Percentiles rank a stretch among this genome's conserved stretches.
phyloP scores from a whole-genome alignment of 2,329 filamentous ascomycete genomes.

The Claviceps sorghi region DNA sequence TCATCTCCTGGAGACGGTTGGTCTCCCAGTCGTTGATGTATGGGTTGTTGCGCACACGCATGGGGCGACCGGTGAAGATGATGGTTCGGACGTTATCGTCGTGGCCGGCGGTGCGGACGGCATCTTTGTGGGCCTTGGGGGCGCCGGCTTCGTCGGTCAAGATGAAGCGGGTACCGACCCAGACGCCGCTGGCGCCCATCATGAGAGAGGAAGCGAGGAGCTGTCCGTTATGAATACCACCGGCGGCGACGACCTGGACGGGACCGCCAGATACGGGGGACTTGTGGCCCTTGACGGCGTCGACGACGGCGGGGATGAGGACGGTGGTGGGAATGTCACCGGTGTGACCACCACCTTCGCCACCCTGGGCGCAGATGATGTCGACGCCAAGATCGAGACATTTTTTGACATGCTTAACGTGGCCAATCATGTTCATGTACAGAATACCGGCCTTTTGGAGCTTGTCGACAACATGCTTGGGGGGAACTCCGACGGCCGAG shows the following conservation, averaged over 20 bases:
- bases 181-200: slow-evolving; percentile 83
- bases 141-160: slow-evolving; percentile 89
- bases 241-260: slow-evolving; percentile 85
- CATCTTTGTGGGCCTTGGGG: slow-evolving; percentile 86
- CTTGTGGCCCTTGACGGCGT: slow-evolving; percentile 65
- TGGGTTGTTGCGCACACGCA: slow-evolving; percentile 82
- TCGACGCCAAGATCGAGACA: slow-evolving; percentile 83
- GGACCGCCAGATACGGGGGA: slow-evolving; percentile 75
- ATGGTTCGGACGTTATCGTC: slow-evolving; percentile 95
- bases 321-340: slow-evolving; percentile 85
- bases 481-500: slow-evolving; percentile 87
- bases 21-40: slow-evolving; percentile 97
- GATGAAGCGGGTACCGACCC: slow-evolving; percentile 95
- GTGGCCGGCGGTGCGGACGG: slow-evolving; percentile 77
- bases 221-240: slow-evolving; percentile 87
- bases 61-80: slow-evolving; percentile 93
- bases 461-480: slow-evolving; percentile 74
- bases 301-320: slow-evolving; percentile 82
- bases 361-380: slow-evolving; percentile 96
- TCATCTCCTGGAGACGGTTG: slow-evolving; percentile 80
- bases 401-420: slow-evolving; percentile 98
- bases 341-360: slow-evolving; percentile 92
- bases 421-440: slow-evolving; percentile 99
- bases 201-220: slow-evolving; percentile 80
- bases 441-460: slow-evolving; percentile 77